These are phyloP conservation scores for Candida sphagnicola DNA, from an alignment of 805 yeast genomes.

Conservation along the genomic window DNA sequence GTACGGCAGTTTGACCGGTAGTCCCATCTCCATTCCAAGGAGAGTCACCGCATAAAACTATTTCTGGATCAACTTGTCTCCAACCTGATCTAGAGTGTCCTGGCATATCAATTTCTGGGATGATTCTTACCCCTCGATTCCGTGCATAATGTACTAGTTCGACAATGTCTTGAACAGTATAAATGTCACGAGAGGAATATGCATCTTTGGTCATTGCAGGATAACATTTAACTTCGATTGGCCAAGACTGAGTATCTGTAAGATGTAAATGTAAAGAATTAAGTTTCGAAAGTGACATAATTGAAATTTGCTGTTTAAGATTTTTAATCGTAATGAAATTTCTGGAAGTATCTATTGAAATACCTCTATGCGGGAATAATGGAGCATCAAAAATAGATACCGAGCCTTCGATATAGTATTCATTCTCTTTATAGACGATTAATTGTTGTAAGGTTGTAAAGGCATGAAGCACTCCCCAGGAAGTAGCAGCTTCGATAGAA, in stretches of 20 bases:
- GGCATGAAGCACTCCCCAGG: conserved; percentile 42
- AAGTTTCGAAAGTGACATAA: conserved; percentile 34
- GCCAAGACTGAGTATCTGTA: conserved; percentile 40
- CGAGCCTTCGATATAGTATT: conserved; percentile 26
- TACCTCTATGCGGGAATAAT: conserved; percentile 33
- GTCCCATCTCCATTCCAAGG: conserved; percentile 23
- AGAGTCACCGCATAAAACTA: conserved; percentile 27
- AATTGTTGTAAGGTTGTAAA: conserved; percentile 38
- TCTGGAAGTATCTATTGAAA: conserved; percentile 36
- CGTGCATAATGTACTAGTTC: conserved; percentile 28
- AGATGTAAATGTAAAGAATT: conserved; percentile 41
- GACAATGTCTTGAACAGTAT: conserved; percentile 21
- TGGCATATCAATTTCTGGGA: conserved; percentile 41
- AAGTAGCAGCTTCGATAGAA: conserved; percentile 24
- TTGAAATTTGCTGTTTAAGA: conserved; percentile 32
- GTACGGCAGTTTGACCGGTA: conserved; percentile 21
- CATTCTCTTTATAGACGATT: conserved; percentile 21
- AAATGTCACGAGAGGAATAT: conserved; percentile 27
- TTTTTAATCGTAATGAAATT: conserved; percentile 25
- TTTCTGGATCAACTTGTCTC: conserved; percentile 21
- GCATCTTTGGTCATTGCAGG: conserved; percentile 39
- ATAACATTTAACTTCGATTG: conserved; percentile 23
- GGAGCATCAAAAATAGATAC: conserved; percentile 34
- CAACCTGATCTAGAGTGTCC: conserved; percentile 41
- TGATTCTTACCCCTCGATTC: conserved; percentile 34